phyloP scores from a whole-genome alignment of 352 stramenopile genomes.

The Pythium guiyangense region DNA sequence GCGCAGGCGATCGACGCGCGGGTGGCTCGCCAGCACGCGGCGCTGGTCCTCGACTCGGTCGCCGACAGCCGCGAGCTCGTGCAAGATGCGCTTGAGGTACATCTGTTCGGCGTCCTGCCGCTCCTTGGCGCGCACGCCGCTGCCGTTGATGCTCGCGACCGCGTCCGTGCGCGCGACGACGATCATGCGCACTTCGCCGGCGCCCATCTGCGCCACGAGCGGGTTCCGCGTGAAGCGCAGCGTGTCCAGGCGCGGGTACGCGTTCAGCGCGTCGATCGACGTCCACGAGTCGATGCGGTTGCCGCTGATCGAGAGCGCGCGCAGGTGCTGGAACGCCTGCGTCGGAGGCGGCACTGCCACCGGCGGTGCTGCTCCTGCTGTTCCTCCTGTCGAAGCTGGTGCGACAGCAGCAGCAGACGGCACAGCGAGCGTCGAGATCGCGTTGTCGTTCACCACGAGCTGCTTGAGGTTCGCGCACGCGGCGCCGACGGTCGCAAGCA shows the following conservation, averaged over 20 bases:
- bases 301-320: no score
- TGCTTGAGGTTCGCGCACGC: slow-evolving; percentile 46
- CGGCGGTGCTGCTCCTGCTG: no score
- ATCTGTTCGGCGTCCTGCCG: slow-evolving; percentile 72
- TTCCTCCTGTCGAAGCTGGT: no score
- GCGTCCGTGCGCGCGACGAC: slow-evolving; percentile 53
- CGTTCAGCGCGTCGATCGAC: no score
- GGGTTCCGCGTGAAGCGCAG: no score
- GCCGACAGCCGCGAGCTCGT: slow-evolving; percentile 48
- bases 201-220: slow-evolving; percentile 56
- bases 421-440: slow-evolving; percentile 42
- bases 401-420: no score
- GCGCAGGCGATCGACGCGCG: slow-evolving; percentile 35
- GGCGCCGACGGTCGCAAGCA: no score
- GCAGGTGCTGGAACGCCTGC: no score
- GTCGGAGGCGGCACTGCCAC: no score
- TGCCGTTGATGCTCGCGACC: slow-evolving; percentile 63
- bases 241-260: no score
- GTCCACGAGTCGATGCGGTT: no score
- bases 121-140: slow-evolving; percentile 53
- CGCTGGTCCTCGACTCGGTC: slow-evolving; percentile 19
- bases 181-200: slow-evolving; percentile 61
- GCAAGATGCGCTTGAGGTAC: slow-evolving; percentile 77
- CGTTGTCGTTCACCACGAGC: slow-evolving; percentile 60
- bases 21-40: slow-evolving; percentile 39